phyloP scores from a whole-genome alignment of 1,284 basidiomycete species.

The Grifola frondosa region DNA sequence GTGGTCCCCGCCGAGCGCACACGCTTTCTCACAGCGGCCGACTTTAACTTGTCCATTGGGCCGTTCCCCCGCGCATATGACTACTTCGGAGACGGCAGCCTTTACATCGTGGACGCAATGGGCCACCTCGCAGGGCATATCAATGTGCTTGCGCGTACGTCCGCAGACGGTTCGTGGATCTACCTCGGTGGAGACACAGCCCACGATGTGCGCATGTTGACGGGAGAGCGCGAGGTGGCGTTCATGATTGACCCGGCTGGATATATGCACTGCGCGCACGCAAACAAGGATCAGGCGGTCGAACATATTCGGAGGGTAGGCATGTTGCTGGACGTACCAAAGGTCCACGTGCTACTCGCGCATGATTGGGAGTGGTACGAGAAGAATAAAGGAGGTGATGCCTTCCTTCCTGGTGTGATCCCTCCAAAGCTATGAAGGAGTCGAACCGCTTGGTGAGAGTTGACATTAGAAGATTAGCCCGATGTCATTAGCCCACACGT shows the following conservation, averaged over 20 bases:
- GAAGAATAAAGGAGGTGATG: slow-evolving; percentile 38
- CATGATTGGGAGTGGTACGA: slow-evolving; percentile 54
- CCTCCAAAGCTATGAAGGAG: slow-evolving; percentile 12
- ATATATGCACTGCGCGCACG: slow-evolving; percentile 39
- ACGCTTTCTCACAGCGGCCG: slow-evolving; percentile 34
- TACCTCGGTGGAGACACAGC: slow-evolving; percentile 56
- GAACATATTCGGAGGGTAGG: slow-evolving; percentile 42
- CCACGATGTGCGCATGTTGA: slow-evolving; percentile 53
- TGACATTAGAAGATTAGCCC: no score
- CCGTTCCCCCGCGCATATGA: slow-evolving; percentile 52
- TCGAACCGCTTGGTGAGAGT: no score
- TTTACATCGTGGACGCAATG: slow-evolving; percentile 55
- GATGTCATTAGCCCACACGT: no score
- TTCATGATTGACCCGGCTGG: slow-evolving; percentile 27
- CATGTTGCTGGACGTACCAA: slow-evolving; percentile 35
- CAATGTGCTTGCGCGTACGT: slow-evolving; percentile 55
- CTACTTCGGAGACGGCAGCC: slow-evolving; percentile 54
- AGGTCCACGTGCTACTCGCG: slow-evolving; percentile 48
- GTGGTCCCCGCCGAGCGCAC: slow-evolving; percentile 46
- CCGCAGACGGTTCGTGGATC: slow-evolving; percentile 52
- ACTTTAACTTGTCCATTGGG: slow-evolving; percentile 36
- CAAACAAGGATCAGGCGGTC: slow-evolving; percentile 40
- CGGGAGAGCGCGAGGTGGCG: slow-evolving; percentile 43
- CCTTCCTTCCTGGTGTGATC: slow-evolving; percentile 47
- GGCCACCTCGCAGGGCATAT: slow-evolving; percentile 55